Conservation (phyloP, 805 yeast species). For the Yamadazyma olivae region DNA sequence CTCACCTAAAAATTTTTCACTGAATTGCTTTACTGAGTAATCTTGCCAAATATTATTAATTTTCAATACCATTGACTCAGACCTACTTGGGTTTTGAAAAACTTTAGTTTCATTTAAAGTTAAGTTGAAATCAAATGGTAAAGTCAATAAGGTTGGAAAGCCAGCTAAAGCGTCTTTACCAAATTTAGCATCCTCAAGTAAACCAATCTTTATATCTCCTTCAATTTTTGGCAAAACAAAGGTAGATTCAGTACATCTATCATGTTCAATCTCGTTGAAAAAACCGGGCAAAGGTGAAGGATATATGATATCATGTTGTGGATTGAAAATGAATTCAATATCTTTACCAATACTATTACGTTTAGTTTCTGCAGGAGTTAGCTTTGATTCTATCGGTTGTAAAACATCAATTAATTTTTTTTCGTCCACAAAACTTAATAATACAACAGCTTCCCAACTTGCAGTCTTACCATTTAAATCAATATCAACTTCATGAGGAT, state of each 20-base stretch:
- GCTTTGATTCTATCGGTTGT: conserved; percentile 56
- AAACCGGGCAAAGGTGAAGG: conserved; percentile 75
- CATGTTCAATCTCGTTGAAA: conserved; percentile 74
- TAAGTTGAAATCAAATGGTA: conserved; percentile 58
- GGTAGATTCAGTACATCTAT: conserved; percentile 69
- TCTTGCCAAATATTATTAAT: conserved; percentile 56
- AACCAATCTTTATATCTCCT: conserved; percentile 48
- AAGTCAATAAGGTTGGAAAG: conserved; percentile 77
- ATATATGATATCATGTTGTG: conserved; percentile 65
- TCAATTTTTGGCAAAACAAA: conserved; percentile 50
- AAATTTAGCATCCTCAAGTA: conserved; percentile 60
- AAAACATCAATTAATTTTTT: conserved; percentile 69
- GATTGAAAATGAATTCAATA: conserved; percentile 67
- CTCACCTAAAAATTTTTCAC: conserved; percentile 57
- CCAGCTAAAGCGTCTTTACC: conserved; percentile 83
- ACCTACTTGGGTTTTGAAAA: conserved; percentile 81
- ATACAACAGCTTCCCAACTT: conserved; percentile 96
- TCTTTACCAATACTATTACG: conserved; percentile 78
- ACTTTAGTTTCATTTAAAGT: conserved; percentile 64
- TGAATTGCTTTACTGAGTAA: conserved; percentile 58
- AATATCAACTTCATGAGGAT: conserved; percentile 81
- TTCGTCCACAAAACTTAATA: conserved; percentile 88
- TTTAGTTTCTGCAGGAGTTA: conserved; percentile 65
- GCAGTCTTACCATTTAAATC: conserved; percentile 95
- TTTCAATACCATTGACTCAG: conserved; percentile 73